Conservation (phyloP, 2,329 filamentous ascomycete genomes). For the Trichophaea hybrida region DNA sequence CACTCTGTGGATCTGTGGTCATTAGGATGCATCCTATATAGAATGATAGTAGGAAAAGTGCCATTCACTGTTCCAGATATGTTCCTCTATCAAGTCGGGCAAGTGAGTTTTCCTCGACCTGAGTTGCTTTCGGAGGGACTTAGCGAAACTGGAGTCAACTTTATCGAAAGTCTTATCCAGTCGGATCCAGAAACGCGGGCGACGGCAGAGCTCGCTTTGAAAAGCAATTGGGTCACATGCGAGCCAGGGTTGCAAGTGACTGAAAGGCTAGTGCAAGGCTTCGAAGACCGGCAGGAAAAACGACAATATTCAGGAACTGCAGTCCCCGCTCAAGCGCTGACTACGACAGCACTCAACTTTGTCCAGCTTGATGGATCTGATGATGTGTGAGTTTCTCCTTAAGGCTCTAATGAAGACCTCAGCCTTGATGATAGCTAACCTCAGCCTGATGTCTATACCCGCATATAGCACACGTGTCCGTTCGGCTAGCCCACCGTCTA, state of each 20-base stretch:
- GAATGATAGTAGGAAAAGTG: slow-evolving; percentile 1
- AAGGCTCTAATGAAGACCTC: too few relatives aligned
- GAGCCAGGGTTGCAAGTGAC: background rate
- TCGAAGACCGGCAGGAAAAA: background rate
- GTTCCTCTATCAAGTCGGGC: background rate
- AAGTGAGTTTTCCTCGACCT: background rate
- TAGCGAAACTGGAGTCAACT: slow-evolving; percentile 1
- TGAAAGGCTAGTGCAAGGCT: background rate
- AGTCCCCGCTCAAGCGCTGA: too few relatives aligned
- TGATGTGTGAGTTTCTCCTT: too few relatives aligned
- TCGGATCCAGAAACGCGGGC: background rate
- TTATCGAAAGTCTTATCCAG: slow-evolving; percentile 8
- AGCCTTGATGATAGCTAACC: too few relatives aligned
- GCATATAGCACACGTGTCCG: too few relatives aligned
- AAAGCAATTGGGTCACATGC: slow-evolving; percentile 1
- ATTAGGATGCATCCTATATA: slow-evolving; percentile 10
- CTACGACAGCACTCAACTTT: too few relatives aligned
- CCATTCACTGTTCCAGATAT: slow-evolving; percentile 4
- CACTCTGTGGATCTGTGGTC: slow-evolving; percentile 15
- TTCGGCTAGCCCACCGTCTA: too few relatives aligned
- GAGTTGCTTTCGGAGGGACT: background rate
- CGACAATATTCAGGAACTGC: too few relatives aligned
- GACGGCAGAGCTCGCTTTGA: slow-evolving; percentile 4
- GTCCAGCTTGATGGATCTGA: too few relatives aligned
- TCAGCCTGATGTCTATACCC: too few relatives aligned